Evolutionary conservation across 768 basidiomycete species (phyloP).

Genomic region (Auricularia sp.): DNA sequence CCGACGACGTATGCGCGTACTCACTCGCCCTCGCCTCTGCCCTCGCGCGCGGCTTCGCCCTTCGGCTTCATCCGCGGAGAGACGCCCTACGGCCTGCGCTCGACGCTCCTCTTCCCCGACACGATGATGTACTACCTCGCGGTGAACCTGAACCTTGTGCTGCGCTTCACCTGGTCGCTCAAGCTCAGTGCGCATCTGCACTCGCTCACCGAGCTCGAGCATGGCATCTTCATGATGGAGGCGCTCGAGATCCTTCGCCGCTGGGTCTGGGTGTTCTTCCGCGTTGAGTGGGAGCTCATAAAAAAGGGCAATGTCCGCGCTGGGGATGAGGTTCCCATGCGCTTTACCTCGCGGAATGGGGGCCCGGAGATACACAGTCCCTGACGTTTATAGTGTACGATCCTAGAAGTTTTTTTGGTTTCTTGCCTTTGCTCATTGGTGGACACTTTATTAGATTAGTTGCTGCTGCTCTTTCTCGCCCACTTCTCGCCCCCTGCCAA

Average conservation of each 20-base stretch:
- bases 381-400: too few relatives aligned
- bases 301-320: constrained; percentile 28
- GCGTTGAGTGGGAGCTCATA: constrained; percentile 93
- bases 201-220: constrained; percentile 65
- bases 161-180: constrained; percentile 90
- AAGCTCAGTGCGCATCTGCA: constrained; percentile 84
- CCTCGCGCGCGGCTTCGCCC: constrained; percentile 8
- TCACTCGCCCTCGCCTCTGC: background rate
- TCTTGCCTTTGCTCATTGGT: too few relatives aligned
- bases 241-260: constrained; percentile 78
- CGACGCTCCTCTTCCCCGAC: constrained; percentile 67
- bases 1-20: constrained; percentile 6
- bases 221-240: constrained; percentile 83
- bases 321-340: background rate
- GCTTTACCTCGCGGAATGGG: background rate
- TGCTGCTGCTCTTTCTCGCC: too few relatives aligned
- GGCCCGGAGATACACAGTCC: too few relatives aligned
- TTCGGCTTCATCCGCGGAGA: background rate
- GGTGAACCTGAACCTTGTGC: constrained; percentile 71
- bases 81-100: constrained; percentile 61
- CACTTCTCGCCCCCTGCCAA: too few relatives aligned
- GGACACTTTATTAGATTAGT: too few relatives aligned
- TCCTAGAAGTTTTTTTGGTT: too few relatives aligned
- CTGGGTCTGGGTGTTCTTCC: constrained; percentile 98
- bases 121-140: constrained; percentile 71